phyloP scores from a whole-genome alignment of 139 green algal species.

The Chlamydomonas eustigma region DNA sequence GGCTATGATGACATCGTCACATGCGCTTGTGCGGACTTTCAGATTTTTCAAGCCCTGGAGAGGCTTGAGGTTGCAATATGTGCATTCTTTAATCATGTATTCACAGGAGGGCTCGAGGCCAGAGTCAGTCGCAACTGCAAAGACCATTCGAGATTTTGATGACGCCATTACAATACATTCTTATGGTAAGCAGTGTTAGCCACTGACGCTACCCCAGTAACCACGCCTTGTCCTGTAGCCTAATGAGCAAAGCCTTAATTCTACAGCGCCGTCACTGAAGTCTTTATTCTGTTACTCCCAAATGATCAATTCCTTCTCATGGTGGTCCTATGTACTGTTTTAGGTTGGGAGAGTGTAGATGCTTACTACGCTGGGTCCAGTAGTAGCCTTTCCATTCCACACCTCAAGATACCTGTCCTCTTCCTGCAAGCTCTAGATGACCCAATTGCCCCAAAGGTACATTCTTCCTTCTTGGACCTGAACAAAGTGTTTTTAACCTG shows the following conservation, averaged over 20 bases:
- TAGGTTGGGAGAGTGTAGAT: constrained; percentile 72
- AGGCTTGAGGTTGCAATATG: not conserved
- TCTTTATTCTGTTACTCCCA: too few species aligned
- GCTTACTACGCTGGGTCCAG: constrained; percentile 76
- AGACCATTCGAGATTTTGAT: constrained; percentile 81
- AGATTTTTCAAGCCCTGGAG: not conserved
- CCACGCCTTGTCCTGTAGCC: too few species aligned
- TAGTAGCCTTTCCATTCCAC: constrained; percentile 41
- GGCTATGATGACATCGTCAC: not conserved
- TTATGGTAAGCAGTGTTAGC: constrained; percentile 7
- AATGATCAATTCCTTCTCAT: too few species aligned
- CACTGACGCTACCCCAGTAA: too few species aligned
- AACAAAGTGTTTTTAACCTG: too few species aligned
- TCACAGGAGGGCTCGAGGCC: not conserved
- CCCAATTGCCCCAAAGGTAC: constrained; percentile 71
- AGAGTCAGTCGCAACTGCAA: not conserved
- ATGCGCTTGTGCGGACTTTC: not conserved
- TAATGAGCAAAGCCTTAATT: too few species aligned
- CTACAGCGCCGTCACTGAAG: too few species aligned
- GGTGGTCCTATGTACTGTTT: too few species aligned
- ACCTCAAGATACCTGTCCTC: constrained; percentile 62
- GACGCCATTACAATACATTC: constrained; percentile 72
- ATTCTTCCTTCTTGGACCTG: not conserved
- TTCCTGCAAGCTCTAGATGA: constrained; percentile 80
- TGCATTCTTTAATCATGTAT: not conserved